Percentiles rank a stretch among this genome's conserved stretches.
phyloP scores from a whole-genome alignment of 2,329 filamentous ascomycete species.

The Xylariales sp. region DNA sequence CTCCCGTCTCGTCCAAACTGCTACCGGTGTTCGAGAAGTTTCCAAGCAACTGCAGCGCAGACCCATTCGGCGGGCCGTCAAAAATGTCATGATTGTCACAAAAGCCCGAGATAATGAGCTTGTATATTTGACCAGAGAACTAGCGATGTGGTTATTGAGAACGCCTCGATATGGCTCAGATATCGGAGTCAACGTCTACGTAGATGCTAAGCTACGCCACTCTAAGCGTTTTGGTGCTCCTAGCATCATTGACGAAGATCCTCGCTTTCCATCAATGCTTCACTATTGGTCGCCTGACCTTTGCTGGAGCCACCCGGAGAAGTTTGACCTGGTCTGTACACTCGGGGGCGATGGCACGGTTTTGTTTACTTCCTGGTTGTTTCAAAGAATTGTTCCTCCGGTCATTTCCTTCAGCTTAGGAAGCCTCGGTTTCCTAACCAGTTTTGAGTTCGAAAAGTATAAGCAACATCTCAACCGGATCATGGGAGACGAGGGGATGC shows the following conservation, averaged over 20 bases:
- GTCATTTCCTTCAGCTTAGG: slow-evolving; percentile 87
- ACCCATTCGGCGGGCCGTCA: slow-evolving; percentile 90
- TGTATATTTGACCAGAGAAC: slow-evolving; percentile 86
- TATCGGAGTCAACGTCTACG: slow-evolving; percentile 94
- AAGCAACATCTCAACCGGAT: slow-evolving; percentile 86
- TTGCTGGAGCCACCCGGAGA: slow-evolving; percentile 92
- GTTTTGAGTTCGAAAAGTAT: slow-evolving; percentile 88
- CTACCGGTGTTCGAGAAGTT: slow-evolving; percentile 93
- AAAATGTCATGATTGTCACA: slow-evolving; percentile 97
- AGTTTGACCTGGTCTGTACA: slow-evolving; percentile 92
- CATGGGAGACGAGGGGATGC: slow-evolving; percentile 96
- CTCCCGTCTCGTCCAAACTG: slow-evolving; percentile 92
- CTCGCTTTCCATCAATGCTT: slow-evolving; percentile 83
- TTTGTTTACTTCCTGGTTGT: slow-evolving; percentile 90
- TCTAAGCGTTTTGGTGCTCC: slow-evolving; percentile 88
- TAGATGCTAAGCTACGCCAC: slow-evolving; percentile 92
- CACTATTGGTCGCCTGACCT: slow-evolving; percentile 97
- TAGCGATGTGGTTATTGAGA: slow-evolving; percentile 86
- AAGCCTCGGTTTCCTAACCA: slow-evolving; percentile 88
- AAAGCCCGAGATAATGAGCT: slow-evolving; percentile 96
- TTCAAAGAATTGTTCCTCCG: slow-evolving; percentile 87
- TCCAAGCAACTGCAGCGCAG: slow-evolving; percentile 93
- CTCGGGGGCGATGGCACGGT: slow-evolving; percentile 89
- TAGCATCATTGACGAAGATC: slow-evolving; percentile 77
- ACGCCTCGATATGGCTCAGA: slow-evolving; percentile 91